Conservation (phyloP, 2,329 filamentous ascomycete genomes). For the Phialemonium atrogriseum region DNA sequence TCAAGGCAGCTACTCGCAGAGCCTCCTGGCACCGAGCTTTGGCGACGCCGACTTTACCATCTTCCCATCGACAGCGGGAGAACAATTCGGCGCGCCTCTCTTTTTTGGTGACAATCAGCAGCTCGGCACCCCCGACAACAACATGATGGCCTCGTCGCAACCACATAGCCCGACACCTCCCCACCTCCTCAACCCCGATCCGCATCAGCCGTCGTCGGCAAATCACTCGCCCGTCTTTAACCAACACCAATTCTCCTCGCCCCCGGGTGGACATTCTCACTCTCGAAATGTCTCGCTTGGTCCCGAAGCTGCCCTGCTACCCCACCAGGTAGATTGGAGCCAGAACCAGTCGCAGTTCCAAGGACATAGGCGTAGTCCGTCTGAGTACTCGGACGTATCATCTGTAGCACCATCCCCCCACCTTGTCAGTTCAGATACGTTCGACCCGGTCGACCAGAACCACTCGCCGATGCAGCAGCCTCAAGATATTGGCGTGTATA, state of each 20-base stretch:
- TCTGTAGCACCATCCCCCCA: conserved; percentile 81
- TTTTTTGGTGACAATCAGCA: conserved; percentile 46
- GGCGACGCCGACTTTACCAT: conserved; percentile 53
- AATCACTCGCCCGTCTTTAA: conserved; percentile 51
- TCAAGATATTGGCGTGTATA: conserved; percentile 64
- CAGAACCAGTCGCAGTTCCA: conserved; percentile 53
- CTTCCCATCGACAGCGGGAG: conserved; percentile 48
- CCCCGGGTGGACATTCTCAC: conserved; percentile 33
- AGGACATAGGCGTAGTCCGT: conserved; percentile 74
- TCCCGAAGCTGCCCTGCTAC: conserved; percentile 48
- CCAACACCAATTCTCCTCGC: conserved; percentile 46
- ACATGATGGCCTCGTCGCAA: conserved; percentile 46
- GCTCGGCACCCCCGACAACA: conserved; percentile 37
- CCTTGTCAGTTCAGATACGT: conserved; percentile 66
- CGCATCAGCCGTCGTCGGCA: conserved; percentile 34
- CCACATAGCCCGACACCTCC: conserved; percentile 50
- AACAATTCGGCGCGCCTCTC: conserved; percentile 54
- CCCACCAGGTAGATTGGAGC: conserved; percentile 46
- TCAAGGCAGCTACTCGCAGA: conserved; percentile 35
- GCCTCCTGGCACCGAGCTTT: conserved; percentile 41
- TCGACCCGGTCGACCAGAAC: conserved; percentile 62
- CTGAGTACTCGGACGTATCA: conserved; percentile 88
- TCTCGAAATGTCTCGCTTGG: conserved; percentile 49
- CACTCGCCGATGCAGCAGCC: conserved; percentile 75
- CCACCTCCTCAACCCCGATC: conserved; percentile 43